Evolutionary conservation across 2,329 filamentous ascomycete species (phyloP), one percentile per base, ranked within the genome.

Genomic region (Monilinia aucupariae): DNA sequence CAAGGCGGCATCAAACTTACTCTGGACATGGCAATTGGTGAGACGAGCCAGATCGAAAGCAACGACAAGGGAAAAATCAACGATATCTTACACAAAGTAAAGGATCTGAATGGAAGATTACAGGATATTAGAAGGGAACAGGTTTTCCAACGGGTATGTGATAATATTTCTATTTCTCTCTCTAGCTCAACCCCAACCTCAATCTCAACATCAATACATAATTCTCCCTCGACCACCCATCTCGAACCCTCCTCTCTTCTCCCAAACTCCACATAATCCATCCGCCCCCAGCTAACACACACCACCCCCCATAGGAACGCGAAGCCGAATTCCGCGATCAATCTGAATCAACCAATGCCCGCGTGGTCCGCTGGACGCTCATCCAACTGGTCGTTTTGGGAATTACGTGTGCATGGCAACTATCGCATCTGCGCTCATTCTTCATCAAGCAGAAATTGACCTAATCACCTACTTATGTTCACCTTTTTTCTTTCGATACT

Each of bases 361-460:
- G 93, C 72, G 93, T 97, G 67, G 86, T 97, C 58, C 87, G 92
- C 71, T 99, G 94, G 93, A 93, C 94, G 69, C 74, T 97, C 68
- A 88, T 97, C 69, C 94, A 99, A 78, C 80, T 97, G 65, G 83
- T 86, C 59, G 85, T 97, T 45, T 81, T 99, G 61, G 90, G 87
- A 62, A 82, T 88, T 62, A 96, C 94, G 41, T 99, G 94, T 78
- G 90, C 91, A 66, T 99, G 94, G 94, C 94, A 99, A 78, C 82
- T 99, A 53, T 96, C 92, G 61, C 93, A 99, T 78, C 83, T 99
- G 71, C 85, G 94, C 70, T 89, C 90, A 53, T 99, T 99, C 84
- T 99, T 99, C 81, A 99, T 99, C 82, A 99, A 99, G 84, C 93
- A 97, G 81, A 99, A 99, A 84, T 86, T 99, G 76, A 97, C 94